phyloP scores from a whole-genome alignment of 2,329 filamentous ascomycete genomes.

The Alternaria sp. region DNA sequence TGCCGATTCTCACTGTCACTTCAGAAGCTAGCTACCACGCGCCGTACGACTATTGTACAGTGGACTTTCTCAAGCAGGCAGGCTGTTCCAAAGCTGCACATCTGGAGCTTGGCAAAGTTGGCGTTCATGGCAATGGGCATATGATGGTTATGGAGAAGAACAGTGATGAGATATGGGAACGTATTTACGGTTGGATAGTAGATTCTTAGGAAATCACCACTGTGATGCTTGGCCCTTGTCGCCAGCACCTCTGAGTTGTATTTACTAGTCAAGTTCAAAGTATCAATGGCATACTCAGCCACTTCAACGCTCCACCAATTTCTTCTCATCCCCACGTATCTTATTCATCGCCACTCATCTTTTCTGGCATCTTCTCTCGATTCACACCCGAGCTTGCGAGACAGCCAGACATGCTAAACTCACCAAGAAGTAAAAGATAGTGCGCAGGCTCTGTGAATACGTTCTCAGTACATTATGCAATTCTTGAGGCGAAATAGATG shows the following conservation, averaged over 20 bases:
- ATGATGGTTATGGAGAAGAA: conserved; percentile 15
- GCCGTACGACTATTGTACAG: conserved; percentile 63
- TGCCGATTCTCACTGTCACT: conserved; percentile 61
- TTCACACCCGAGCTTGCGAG: conserved; percentile 34
- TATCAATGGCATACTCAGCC: not conserved
- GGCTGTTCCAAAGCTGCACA: conserved; percentile 20
- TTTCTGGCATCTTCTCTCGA: conserved; percentile 35
- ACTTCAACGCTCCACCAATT: not conserved
- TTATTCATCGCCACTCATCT: not conserved
- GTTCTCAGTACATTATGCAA: conserved; percentile 33
- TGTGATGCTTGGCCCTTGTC: not conserved
- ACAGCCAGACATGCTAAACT: conserved; percentile 25
- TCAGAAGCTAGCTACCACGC: conserved; percentile 54
- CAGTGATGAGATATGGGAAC: conserved; percentile 8
- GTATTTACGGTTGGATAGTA: conserved; percentile 8
- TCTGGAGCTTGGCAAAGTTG: conserved; percentile 19
- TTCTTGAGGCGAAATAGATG: conserved; percentile 27
- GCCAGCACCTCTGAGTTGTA: not conserved
- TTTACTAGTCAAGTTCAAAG: not conserved
- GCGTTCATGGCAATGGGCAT: conserved; percentile 10
- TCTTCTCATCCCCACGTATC: not conserved
- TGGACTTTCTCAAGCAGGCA: conserved; percentile 59
- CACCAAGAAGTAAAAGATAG: conserved; percentile 38
- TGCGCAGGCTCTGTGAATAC: conserved; percentile 35
- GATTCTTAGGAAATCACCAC: not conserved